Conservation (phyloP, 768 basidiomycete species). For the Sarcodon sp. region DNA sequence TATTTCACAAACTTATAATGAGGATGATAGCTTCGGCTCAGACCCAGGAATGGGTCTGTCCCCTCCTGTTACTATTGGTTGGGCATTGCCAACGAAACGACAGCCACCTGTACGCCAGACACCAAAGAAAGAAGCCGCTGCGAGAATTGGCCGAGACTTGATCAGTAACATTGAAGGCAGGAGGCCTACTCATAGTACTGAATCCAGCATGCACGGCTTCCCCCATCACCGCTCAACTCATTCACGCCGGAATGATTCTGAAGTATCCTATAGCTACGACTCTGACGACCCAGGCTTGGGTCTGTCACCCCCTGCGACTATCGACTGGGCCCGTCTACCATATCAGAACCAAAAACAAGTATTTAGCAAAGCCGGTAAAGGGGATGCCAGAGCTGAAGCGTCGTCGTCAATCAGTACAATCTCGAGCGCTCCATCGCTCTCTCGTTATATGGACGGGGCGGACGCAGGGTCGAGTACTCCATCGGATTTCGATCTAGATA, state of each 20-base stretch:
- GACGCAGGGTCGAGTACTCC: neutral
- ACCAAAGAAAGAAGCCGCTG: slow-evolving; percentile 60
- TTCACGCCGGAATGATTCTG: too few relatives aligned
- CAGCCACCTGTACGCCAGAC: slow-evolving; percentile 39
- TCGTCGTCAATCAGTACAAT: slow-evolving; percentile 62
- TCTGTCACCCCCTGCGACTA: slow-evolving; percentile 41
- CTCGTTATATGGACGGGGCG: slow-evolving; percentile 28
- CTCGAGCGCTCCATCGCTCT: slow-evolving; percentile 58
- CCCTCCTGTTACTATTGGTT: slow-evolving; percentile 4
- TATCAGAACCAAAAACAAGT: neutral
- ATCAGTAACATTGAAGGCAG: slow-evolving; percentile 22
- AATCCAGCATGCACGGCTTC: too few relatives aligned
- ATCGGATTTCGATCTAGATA: slow-evolving; percentile 27
- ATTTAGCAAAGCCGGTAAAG: slow-evolving; percentile 3
- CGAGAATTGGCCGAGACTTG: slow-evolving; percentile 53
- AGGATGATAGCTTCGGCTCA: neutral
- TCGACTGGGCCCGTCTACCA: slow-evolving; percentile 34
- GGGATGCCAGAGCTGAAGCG: slow-evolving; percentile 3
- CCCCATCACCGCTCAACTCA: too few relatives aligned
- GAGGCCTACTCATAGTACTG: neutral
- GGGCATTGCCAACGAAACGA: slow-evolving; percentile 6
- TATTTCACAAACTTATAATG: slow-evolving; percentile 4
- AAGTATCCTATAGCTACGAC: slow-evolving; percentile 12
- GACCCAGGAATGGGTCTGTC: neutral
- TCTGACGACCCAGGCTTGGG: slow-evolving; percentile 25